Conservation (phyloP, 345 rosid genomes). For the Lepidium africanum region DNA sequence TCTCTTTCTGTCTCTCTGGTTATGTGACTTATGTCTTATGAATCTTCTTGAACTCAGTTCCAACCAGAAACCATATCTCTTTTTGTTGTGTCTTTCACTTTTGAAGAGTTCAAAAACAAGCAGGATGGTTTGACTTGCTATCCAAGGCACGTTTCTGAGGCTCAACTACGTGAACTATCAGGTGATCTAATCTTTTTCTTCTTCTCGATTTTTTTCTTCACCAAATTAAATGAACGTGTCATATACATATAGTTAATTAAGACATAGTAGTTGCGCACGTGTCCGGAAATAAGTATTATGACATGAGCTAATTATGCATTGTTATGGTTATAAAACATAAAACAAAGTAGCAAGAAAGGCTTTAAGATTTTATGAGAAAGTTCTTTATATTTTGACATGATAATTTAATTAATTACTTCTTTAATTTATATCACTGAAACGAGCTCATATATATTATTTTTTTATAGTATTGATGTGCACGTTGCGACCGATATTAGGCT, state of each 20-base stretch:
- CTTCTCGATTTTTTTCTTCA: not conserved
- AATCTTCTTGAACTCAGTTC: slow-evolving; percentile 22
- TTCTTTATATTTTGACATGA: not conserved
- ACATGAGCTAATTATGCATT: not conserved
- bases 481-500: not conserved
- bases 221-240: not conserved
- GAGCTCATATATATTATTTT: not conserved
- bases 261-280: not conserved
- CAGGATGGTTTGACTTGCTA: slow-evolving; percentile 15
- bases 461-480: not conserved
- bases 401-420: not conserved
- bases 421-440: not conserved
- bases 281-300: not conserved
- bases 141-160: slow-evolving; percentile 13
- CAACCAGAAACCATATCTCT: slow-evolving; percentile 21
- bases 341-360: not conserved
- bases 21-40: slow-evolving; percentile 10
- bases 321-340: not conserved
- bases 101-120: slow-evolving; percentile 1
- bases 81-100: slow-evolving; percentile 2
- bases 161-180: not conserved
- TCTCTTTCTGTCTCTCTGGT: not conserved
- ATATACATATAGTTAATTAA: not conserved
- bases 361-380: not conserved
- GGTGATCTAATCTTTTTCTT: slow-evolving; percentile 7